Percentiles rank a stretch among this genome's conserved stretches.
Conservation (phyloP, 83 land plant genomes). For the Picea abies region DNA sequence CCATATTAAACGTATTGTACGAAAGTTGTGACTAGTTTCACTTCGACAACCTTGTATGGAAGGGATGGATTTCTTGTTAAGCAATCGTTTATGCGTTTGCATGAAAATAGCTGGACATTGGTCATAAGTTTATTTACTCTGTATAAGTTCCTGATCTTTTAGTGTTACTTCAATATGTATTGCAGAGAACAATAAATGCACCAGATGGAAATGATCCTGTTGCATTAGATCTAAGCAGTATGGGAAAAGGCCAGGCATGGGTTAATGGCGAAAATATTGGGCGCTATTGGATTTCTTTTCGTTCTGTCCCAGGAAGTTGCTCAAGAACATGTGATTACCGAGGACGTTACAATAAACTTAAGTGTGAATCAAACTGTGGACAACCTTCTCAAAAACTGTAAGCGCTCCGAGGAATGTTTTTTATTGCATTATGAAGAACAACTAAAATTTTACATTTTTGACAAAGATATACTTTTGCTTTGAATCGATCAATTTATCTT, state of each 20-base stretch:
- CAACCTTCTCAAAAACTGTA: constrained; percentile 69
- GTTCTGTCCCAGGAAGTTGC: constrained; percentile 40
- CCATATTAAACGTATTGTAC: too few species aligned
- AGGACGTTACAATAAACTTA: constrained; percentile 41
- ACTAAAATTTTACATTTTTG: constrained; percentile 1
- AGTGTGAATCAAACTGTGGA: constrained; percentile 63
- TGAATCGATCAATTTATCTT: neutral
- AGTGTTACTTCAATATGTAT: neutral
- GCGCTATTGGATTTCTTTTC: constrained; percentile 67
- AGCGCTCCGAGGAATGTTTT: constrained; percentile 3
- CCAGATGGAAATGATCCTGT: constrained; percentile 72
- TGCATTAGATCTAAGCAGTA: constrained; percentile 64
- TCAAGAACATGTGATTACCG: constrained; percentile 49
- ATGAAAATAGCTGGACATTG: neutral
- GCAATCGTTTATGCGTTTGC: neutral
- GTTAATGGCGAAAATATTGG: constrained; percentile 80
- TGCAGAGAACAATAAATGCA: constrained; percentile 58
- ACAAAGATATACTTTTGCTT: neutral
- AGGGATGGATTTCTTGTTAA: neutral
- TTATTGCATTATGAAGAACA: neutral
- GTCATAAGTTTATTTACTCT: neutral
- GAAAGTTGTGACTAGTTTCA: neutral
- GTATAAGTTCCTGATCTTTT: neutral
- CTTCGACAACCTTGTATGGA: neutral
- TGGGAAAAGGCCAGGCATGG: constrained; percentile 92